Evolutionary conservation across 2,329 filamentous ascomycete genomes (phyloP).

Genomic region (Trichoderma pleuroti): DNA sequence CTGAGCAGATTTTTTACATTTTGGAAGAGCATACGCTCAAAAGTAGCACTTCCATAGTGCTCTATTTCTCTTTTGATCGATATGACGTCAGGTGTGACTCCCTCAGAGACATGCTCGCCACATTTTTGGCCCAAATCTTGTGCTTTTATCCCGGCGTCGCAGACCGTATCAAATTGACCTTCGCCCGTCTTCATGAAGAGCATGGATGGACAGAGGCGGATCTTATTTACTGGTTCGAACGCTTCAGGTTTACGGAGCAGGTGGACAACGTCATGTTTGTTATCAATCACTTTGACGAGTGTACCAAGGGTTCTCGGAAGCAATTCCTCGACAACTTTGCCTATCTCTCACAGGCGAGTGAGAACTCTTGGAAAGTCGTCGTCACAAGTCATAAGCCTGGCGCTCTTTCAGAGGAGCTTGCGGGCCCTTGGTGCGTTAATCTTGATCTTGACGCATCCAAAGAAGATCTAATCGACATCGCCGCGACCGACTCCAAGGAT

Average conservation of each 20-base stretch:
- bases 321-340: conserved; percentile 18
- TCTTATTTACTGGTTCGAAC: conserved; percentile 18
- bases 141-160: conserved; percentile 7
- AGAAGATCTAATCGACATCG: not conserved
- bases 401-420: conserved; percentile 14
- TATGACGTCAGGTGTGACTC: conserved; percentile 18
- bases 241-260: conserved; percentile 18
- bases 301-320: conserved; percentile 20
- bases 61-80: conserved; percentile 20
- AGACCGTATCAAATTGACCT: conserved; percentile 13
- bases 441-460: conserved; percentile 4
- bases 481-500: not conserved
- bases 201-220: conserved; percentile 21
- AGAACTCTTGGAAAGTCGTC: conserved; percentile 18
- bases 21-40: conserved; percentile 10
- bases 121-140: conserved; percentile 18
- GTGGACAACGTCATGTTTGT: conserved; percentile 20
- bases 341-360: conserved; percentile 13
- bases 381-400: conserved; percentile 19
- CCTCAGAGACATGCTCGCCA: conserved; percentile 20
- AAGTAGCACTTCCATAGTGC: not conserved
- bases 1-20: conserved; percentile 19
- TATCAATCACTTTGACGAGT: conserved; percentile 20
- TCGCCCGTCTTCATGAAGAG: conserved; percentile 10
- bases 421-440: conserved; percentile 9